A percentile compares a stretch with the other conserved stretches of the same genome.
Evolutionary conservation across 2,329 filamentous ascomycete genomes (phyloP).

Genomic region (Xylaria polymorpha): DNA sequence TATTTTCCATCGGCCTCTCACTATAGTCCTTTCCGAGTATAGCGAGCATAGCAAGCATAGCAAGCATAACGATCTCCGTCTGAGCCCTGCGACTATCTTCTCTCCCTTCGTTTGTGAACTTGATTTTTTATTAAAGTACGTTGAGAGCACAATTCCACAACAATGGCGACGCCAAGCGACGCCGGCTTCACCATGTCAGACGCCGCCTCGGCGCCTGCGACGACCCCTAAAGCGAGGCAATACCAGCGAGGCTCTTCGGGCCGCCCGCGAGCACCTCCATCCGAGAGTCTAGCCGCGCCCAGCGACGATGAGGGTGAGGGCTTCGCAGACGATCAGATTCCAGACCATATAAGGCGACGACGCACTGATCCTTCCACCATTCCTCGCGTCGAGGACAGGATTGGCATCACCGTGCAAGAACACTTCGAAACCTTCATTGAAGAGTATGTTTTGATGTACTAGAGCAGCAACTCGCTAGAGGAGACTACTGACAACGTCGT

Average conservation of each 20-base stretch:
- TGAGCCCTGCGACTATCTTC: background rate
- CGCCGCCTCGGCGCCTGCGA: constrained; percentile 57
- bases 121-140: background rate
- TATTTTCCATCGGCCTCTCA: constrained; percentile 8
- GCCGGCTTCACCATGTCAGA: constrained; percentile 69
- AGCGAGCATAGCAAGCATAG: background rate
- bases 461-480: background rate
- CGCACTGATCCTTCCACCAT: constrained; percentile 64
- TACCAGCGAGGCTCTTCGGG: constrained; percentile 64
- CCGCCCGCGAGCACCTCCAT: constrained; percentile 69
- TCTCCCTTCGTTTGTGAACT: background rate
- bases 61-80: constrained; percentile 23
- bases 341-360: constrained; percentile 59
- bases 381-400: constrained; percentile 79
- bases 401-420: constrained; percentile 78
- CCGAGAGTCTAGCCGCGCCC: constrained; percentile 69
- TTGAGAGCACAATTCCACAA: constrained; percentile 23
- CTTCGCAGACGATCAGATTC: constrained; percentile 73
- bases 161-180: constrained; percentile 67
- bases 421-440: constrained; percentile 86
- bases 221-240: constrained; percentile 58
- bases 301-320: constrained; percentile 72
- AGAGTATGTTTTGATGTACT: constrained; percentile 60
- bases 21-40: background rate
- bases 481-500: background rate